Percentiles rank a stretch among this genome's conserved stretches.
Evolutionary conservation across 352 stramenopile genomes (phyloP).

Genomic region (Phytopythium montanum): DNA sequence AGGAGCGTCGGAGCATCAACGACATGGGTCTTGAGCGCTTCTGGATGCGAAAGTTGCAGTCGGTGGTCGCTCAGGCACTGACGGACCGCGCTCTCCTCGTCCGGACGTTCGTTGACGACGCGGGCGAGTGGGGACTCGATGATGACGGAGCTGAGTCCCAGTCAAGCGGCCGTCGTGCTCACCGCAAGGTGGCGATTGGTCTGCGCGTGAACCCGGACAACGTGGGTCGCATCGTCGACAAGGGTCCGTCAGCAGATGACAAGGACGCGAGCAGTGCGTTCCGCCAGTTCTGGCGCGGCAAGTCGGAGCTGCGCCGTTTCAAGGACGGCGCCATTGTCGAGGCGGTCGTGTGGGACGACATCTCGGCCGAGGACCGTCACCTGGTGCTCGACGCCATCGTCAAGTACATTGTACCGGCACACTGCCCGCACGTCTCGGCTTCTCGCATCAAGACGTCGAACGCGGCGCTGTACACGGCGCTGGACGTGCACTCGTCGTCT

Average conservation of each 20-base stretch:
- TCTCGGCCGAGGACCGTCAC: conserved; percentile 64
- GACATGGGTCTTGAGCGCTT: conserved; percentile 74
- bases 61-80: conserved; percentile 47
- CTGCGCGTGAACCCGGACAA: conserved; percentile 77
- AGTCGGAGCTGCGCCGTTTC: conserved; percentile 88
- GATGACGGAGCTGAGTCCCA: conserved; percentile 17
- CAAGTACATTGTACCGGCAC: conserved; percentile 63
- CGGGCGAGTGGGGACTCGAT: conserved; percentile 49
- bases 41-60: conserved; percentile 52
- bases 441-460: conserved; percentile 75
- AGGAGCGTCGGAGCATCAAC: conserved; percentile 72
- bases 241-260: conserved; percentile 85
- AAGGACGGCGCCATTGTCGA: conserved; percentile 89
- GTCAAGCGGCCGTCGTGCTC: conserved; percentile 14
- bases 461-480: conserved; percentile 52
- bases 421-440: conserved; percentile 52
- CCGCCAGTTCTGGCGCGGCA: conserved; percentile 86
- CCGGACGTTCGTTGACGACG: conserved; percentile 38
- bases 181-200: conserved; percentile 70
- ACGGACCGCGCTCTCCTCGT: conserved; percentile 67
- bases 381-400: conserved; percentile 71
- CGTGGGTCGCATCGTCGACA: conserved; percentile 84
- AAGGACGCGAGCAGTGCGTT: conserved; percentile 62
- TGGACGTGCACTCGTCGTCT: conserved; percentile 56
- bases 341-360: conserved; percentile 86